phyloP scores from a whole-genome alignment of 176 grass and related monocot genomes.

The Lolium rigidum region DNA sequence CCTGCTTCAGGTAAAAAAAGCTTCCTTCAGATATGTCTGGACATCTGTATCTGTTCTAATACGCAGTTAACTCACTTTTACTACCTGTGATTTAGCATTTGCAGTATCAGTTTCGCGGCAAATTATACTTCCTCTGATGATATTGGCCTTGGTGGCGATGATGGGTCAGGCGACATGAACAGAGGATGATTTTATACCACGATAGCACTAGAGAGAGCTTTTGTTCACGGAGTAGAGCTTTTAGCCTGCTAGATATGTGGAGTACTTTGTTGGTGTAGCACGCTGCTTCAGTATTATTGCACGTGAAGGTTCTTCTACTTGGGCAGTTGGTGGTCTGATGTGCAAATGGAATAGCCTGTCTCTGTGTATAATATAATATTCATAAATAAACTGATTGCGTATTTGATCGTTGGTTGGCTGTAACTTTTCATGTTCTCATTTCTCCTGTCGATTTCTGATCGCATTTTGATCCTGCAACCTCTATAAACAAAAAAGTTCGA shows the following conservation, averaged over 20 bases:
- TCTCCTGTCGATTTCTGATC: neutral
- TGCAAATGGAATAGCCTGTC: constrained; percentile 31
- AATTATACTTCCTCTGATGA: constrained; percentile 36
- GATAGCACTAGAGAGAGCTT: constrained; percentile 9
- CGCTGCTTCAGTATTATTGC: neutral
- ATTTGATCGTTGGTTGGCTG: neutral
- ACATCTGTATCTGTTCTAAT: neutral
- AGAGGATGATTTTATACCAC: neutral
- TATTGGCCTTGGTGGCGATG: constrained; percentile 24
- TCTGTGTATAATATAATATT: constrained; percentile 36
- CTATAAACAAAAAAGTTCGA: too few species aligned
- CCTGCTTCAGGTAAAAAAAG: constrained; percentile 20
- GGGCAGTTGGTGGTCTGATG: neutral
- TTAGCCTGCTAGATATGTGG: constrained; percentile 28
- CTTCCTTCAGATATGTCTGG: neutral
- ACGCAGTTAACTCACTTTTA: neutral
- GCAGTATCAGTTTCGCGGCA: constrained; percentile 27
- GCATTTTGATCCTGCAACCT: too few species aligned
- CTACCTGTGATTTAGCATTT: neutral
- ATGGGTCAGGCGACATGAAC: constrained; percentile 25
- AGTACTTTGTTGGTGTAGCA: constrained; percentile 8
- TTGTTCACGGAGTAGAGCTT: constrained; percentile 37
- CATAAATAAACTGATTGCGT: neutral
- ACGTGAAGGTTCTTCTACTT: constrained; percentile 6
- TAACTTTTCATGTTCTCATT: neutral